These are phyloP conservation scores for Pleurotus giganteus DNA, from an alignment of 768 basidiomycete species.

Conservation along the genomic window DNA sequence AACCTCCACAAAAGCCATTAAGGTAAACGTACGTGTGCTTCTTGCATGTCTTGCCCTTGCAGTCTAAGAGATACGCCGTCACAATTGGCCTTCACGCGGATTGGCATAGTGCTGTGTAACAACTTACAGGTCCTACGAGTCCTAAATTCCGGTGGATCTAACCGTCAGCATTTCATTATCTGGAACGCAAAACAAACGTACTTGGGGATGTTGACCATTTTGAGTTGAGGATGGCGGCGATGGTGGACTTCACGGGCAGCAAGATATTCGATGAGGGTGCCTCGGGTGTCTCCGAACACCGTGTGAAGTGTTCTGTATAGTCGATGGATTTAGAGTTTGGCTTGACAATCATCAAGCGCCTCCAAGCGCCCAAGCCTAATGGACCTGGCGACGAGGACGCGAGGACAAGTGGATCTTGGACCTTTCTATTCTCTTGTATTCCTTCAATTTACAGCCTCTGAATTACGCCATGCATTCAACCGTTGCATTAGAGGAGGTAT, in stretches of 20 bases:
- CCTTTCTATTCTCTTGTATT: no score
- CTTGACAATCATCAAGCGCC: neutral
- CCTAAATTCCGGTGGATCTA: constrained; percentile 33
- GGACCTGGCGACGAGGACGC: no score
- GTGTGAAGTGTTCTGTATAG: constrained; percentile 8
- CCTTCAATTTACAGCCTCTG: no score
- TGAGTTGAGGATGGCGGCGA: constrained; percentile 44
- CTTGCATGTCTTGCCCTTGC: constrained; percentile 96
- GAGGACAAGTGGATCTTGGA: no score
- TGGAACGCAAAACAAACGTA: constrained; percentile 36
- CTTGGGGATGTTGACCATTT: constrained; percentile 97
- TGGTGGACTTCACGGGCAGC: constrained; percentile 24
- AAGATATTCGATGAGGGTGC: constrained; percentile 1
- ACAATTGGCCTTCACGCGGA: constrained; percentile 3
- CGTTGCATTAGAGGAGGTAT: neutral
- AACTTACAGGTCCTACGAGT: constrained; percentile 95
- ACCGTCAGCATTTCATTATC: constrained; percentile 14
- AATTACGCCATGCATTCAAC: no score
- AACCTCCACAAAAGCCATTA: constrained; percentile 39
- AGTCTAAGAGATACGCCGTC: constrained; percentile 45
- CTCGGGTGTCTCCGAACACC: neutral
- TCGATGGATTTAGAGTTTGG: neutral
- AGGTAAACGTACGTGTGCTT: constrained; percentile 85
- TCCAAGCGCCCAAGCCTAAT: neutral
- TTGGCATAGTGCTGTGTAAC: constrained; percentile 3